These are phyloP conservation scores for Beta macrorhiza DNA, from an alignment of 179 eudicot species.

Conservation along the genomic window DNA sequence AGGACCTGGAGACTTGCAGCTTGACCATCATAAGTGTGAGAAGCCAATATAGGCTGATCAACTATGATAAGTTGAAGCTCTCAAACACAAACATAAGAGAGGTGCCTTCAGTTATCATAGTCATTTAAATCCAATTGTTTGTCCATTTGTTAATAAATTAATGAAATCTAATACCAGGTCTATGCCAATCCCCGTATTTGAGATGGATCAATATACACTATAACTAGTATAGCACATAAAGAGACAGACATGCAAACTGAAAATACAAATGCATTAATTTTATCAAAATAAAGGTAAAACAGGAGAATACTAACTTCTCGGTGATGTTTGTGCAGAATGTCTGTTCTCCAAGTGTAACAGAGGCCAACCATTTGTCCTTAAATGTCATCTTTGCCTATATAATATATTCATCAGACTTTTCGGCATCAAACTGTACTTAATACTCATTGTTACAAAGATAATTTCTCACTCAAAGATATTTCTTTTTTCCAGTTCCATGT, in stretches of 20 bases:
- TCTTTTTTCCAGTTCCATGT: neutral
- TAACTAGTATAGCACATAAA: neutral
- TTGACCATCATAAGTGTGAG: neutral
- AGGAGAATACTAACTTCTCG: slow-evolving; percentile 56
- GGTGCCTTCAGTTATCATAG: neutral
- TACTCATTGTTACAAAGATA: neutral
- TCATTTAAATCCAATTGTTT: neutral
- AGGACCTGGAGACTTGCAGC: neutral
- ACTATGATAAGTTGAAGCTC: neutral
- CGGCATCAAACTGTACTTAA: neutral
- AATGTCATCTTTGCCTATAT: slow-evolving; percentile 87
- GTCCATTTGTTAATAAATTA: neutral
- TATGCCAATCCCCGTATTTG: neutral
- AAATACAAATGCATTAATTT: neutral
- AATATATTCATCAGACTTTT: neutral
- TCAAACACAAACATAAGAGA: neutral
- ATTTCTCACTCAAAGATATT: neutral
- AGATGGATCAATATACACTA: neutral
- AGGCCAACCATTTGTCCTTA: slow-evolving; percentile 92
- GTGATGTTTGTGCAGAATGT: slow-evolving; percentile 79
- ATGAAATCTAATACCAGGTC: neutral
- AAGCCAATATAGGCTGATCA: neutral
- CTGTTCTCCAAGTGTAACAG: slow-evolving; percentile 89
- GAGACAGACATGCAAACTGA: neutral
- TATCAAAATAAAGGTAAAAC: neutral